A percentile compares a stretch with the other conserved stretches of the same genome.
Evolutionary conservation across 2,329 filamentous ascomycete genomes (phyloP).

Genomic region (Pseudopithomyces maydicus): DNA sequence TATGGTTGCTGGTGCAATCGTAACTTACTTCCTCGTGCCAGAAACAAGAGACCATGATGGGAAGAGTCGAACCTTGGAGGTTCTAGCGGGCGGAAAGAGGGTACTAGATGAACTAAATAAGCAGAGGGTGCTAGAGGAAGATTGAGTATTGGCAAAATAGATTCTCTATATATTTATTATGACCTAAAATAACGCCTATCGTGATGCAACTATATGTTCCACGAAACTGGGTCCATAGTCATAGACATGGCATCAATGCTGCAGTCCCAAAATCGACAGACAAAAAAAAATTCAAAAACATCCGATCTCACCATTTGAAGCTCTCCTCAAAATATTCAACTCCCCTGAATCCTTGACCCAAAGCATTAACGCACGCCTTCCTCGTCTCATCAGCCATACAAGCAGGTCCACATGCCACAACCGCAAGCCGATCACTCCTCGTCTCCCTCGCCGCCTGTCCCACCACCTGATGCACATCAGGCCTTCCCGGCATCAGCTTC

Average conservation of each 20-base stretch:
- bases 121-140: constrained; percentile 29
- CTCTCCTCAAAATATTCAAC: constrained; percentile 56
- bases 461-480: constrained; percentile 44
- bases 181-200: neutral
- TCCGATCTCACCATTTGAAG: constrained; percentile 48
- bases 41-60: constrained; percentile 41
- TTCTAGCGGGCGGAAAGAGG: constrained; percentile 36
- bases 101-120: constrained; percentile 37
- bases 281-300: neutral
- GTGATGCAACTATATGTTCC: neutral
- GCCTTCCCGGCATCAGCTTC: constrained; percentile 42
- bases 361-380: constrained; percentile 44
- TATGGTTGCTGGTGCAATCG: constrained; percentile 39
- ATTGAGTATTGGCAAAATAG: constrained; percentile 7
- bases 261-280: neutral
- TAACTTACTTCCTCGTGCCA: constrained; percentile 38
- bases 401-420: constrained; percentile 53
- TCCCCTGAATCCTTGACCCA: constrained; percentile 26
- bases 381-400: constrained; percentile 54
- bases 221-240: neutral
- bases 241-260: no score
- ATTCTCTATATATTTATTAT: neutral
- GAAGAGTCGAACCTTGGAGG: constrained; percentile 38
- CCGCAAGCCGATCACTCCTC: constrained; percentile 36
- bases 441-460: constrained; percentile 37